A percentile compares a stretch with the other conserved stretches of the same genome.
Evolutionary conservation across 768 basidiomycete species (phyloP).

Genomic region (Suillus tomentosus): DNA sequence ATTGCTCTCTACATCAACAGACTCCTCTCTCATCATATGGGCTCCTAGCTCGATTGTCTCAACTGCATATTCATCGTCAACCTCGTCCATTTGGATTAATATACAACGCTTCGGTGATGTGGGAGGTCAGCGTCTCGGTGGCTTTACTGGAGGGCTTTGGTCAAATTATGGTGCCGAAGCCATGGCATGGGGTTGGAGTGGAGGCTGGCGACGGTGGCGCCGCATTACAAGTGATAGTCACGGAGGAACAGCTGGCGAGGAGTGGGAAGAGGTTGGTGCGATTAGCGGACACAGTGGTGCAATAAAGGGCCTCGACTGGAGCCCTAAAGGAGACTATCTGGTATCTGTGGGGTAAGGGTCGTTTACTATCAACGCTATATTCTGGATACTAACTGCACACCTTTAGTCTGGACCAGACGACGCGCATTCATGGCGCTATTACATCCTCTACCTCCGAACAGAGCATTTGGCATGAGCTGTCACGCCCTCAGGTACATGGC

Average conservation of each 20-base stretch:
- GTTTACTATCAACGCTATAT: background rate
- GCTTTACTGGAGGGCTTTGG: slow-evolving; percentile 93
- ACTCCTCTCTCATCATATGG: slow-evolving; percentile 96
- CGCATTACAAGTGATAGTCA: slow-evolving; percentile 30
- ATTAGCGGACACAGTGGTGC: slow-evolving; percentile 83
- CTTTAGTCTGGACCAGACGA: slow-evolving; percentile 84
- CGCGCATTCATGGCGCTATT: slow-evolving; percentile 78
- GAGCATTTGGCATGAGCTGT: slow-evolving; percentile 79
- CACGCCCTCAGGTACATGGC: slow-evolving; percentile 94
- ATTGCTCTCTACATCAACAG: slow-evolving; percentile 90
- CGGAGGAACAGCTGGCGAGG: slow-evolving; percentile 35
- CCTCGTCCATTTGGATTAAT: slow-evolving; percentile 81
- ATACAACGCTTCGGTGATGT: slow-evolving; percentile 91
- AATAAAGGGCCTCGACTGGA: slow-evolving; percentile 85
- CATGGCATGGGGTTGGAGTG: slow-evolving; percentile 91
- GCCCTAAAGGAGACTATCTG: slow-evolving; percentile 81
- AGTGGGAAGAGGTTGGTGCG: slow-evolving; percentile 79
- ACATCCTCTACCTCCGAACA: slow-evolving; percentile 23
- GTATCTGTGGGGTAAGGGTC: slow-evolving; percentile 75
- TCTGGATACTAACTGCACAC: slow-evolving; percentile 12
- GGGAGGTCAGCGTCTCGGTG: slow-evolving; percentile 86
- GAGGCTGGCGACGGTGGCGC: slow-evolving; percentile 90
- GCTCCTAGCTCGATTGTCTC: slow-evolving; percentile 61
- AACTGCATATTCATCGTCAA: slow-evolving; percentile 41
- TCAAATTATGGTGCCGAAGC: slow-evolving; percentile 59